Percentiles rank a stretch among this genome's conserved stretches.
Evolutionary conservation across 2,329 filamentous ascomycete genomes (phyloP).

Genomic region (Neodidymelliopsis sp.): DNA sequence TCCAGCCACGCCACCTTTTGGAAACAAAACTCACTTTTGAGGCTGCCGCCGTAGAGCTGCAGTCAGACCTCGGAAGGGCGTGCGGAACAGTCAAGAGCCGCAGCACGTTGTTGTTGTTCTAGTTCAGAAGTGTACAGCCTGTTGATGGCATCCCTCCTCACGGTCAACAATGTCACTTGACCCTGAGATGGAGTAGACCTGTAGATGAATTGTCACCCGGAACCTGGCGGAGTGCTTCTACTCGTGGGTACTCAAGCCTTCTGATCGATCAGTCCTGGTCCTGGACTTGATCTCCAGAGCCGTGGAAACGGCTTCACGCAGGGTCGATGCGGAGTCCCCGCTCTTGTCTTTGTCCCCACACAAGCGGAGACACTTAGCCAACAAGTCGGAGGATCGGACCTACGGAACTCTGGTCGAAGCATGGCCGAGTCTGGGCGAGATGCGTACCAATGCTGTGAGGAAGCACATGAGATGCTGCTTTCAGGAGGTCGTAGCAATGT

Average conservation of each 20-base stretch:
- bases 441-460: background rate
- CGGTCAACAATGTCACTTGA: background rate
- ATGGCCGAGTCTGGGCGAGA: constrained; percentile 12
- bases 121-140: background rate
- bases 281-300: constrained; percentile 15
- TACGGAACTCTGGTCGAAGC: constrained; percentile 5
- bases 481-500: background rate
- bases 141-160: background rate
- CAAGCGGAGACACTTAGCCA: constrained; percentile 3
- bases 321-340: constrained; percentile 32
- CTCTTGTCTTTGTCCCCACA: constrained; percentile 13
- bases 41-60: background rate
- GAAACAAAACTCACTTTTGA: background rate
- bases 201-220: constrained; percentile 3
- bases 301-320: constrained; percentile 20
- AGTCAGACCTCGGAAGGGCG: constrained; percentile 3
- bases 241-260: constrained; percentile 3
- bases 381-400: constrained; percentile 2
- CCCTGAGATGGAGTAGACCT: background rate
- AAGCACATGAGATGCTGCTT: constrained; percentile 3
- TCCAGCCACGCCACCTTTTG: background rate
- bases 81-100: constrained; percentile 1
- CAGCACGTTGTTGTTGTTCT: background rate
- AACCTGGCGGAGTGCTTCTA: background rate
- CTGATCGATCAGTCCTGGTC: constrained; percentile 1